Evolutionary conservation across 1,284 basidiomycete species (phyloP).

Genomic region (Moniliophthora roreri): DNA sequence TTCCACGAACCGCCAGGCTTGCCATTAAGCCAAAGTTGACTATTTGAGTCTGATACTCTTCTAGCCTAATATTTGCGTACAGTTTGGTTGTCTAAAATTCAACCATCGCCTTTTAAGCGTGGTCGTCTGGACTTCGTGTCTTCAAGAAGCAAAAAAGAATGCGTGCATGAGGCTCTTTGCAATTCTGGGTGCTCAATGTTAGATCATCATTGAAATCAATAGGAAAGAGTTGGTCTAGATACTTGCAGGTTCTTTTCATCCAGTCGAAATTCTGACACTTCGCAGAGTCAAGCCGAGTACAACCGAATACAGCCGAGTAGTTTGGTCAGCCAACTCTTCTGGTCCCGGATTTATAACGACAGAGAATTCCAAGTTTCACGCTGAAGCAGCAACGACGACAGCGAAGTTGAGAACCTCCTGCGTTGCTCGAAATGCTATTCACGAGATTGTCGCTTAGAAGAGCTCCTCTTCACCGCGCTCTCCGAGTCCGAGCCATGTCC

Average conservation of each 20-base stretch:
- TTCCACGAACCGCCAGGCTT: no score
- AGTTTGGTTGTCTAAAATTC: no score
- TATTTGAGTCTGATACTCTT: no score
- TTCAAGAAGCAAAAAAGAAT: no score
- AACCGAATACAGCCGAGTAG: no score
- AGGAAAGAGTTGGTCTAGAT: neutral
- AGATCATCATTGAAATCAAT: neutral
- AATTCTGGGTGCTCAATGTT: neutral
- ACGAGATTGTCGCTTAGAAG: slow-evolving; percentile 16
- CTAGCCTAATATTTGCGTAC: no score
- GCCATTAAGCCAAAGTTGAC: no score
- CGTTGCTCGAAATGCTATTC: slow-evolving; percentile 20
- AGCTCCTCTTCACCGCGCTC: slow-evolving; percentile 16
- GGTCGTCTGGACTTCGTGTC: no score
- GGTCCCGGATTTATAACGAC: slow-evolving; percentile 1
- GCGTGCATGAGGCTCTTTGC: neutral
- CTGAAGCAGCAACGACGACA: neutral
- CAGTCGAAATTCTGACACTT: neutral
- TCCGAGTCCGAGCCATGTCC: slow-evolving; percentile 31
- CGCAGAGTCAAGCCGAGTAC: neutral
- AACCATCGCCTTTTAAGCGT: no score
- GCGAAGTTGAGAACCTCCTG: neutral
- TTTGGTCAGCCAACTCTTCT: no score
- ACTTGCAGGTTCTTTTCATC: neutral
- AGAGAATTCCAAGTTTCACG: neutral